Percentiles rank a stretch among this genome's conserved stretches.
Conservation (phyloP, 1,139 yeast species). For the Zygotorulaspora mrakii region DNA sequence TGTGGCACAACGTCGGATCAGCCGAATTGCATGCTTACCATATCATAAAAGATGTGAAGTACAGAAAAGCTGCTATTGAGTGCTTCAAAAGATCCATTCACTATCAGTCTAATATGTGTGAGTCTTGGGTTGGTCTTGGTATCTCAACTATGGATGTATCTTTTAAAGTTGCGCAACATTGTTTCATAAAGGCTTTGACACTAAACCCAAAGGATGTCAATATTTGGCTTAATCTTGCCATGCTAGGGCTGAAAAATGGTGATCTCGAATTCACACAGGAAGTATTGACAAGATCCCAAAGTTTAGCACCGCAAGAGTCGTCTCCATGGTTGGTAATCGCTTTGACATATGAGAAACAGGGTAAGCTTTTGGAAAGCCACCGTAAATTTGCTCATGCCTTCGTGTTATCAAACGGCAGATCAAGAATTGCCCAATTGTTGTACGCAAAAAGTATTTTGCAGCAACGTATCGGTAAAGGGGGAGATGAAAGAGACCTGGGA, state of each 20-base stretch:
- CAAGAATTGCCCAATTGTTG: constrained; percentile 66
- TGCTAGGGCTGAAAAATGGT: constrained; percentile 63
- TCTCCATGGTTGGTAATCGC: constrained; percentile 91
- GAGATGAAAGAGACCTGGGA: constrained; percentile 51
- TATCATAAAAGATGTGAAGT: constrained; percentile 33
- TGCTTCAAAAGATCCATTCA: constrained; percentile 64
- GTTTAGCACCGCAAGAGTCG: constrained; percentile 73
- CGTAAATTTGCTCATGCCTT: constrained; percentile 72
- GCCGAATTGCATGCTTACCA: constrained; percentile 52
- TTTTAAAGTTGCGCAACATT: constrained; percentile 82
- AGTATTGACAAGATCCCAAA: constrained; percentile 70
- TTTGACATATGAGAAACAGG: constrained; percentile 56
- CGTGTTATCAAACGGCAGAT: constrained; percentile 67
- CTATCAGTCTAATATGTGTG: constrained; percentile 63
- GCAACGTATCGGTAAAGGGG: constrained; percentile 42
- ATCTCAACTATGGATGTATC: constrained; percentile 57
- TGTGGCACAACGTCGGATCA: constrained; percentile 68
- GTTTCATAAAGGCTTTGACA: constrained; percentile 77
- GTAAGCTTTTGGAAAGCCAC: constrained; percentile 50
- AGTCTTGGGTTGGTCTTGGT: constrained; percentile 82
- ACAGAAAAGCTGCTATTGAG: constrained; percentile 50
- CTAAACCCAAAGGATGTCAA: constrained; percentile 63
- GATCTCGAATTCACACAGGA: constrained; percentile 72
- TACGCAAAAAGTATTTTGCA: constrained; percentile 58
- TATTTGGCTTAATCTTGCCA: constrained; percentile 81